Percentiles rank a stretch among this genome's conserved stretches.
Conservation (phyloP, 257 asterid species). For the Solanum stenotomum region DNA sequence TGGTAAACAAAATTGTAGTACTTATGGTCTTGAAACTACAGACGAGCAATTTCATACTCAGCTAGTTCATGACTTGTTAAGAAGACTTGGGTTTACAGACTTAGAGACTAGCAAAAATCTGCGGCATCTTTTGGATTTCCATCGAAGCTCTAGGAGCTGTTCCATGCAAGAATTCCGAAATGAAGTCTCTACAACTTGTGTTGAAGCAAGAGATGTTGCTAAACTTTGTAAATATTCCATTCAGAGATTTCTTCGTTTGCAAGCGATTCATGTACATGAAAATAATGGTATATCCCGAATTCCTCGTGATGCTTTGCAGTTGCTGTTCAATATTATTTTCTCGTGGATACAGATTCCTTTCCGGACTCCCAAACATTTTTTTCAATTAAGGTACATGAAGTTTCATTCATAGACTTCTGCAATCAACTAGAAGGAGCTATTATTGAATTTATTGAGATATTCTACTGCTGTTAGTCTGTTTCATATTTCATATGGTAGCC, state of each 20-base stretch:
- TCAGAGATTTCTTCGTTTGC: conserved; percentile 37
- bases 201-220: conserved; percentile 32
- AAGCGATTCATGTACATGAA: conserved; percentile 9
- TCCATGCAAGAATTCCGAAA: conserved; percentile 20
- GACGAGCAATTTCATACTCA: conserved; percentile 23
- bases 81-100: conserved; percentile 39
- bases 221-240: conserved; percentile 47
- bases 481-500: not conserved
- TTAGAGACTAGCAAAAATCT: conserved; percentile 35
- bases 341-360: conserved; percentile 55
- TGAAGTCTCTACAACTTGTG: conserved; percentile 20
- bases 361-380: conserved; percentile 54
- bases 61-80: conserved; percentile 53
- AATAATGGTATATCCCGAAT: conserved; percentile 14
- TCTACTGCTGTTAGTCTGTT: not conserved
- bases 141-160: conserved; percentile 13
- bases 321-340: conserved; percentile 39
- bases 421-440: not conserved
- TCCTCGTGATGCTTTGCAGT: conserved; percentile 24
- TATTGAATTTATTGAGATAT: not conserved
- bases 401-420: not conserved
- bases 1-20: conserved; percentile 17
- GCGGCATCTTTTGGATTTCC: conserved; percentile 37
- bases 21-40: conserved; percentile 9
- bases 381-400: conserved; percentile 46